Evolutionary conservation across 768 basidiomycete genomes (phyloP).

Genomic region (Suillus clintonianus): DNA sequence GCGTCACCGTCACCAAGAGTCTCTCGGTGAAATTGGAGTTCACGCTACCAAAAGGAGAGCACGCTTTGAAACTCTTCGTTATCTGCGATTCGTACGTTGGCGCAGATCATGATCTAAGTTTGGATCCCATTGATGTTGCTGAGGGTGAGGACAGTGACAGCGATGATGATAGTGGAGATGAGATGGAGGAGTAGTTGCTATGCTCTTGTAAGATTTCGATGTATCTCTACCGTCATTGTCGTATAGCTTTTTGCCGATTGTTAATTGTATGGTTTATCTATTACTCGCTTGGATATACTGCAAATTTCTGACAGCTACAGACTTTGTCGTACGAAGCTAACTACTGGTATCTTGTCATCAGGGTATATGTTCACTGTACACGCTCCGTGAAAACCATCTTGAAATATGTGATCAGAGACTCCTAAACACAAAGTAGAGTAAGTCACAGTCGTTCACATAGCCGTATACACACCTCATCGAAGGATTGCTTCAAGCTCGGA

Average conservation of each 20-base stretch:
- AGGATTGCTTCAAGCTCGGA: background rate
- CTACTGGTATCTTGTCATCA: background rate
- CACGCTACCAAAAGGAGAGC: constrained; percentile 80
- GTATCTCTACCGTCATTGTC: background rate
- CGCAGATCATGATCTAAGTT: constrained; percentile 87
- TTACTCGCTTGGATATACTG: background rate
- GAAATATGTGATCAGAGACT: background rate
- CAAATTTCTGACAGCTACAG: background rate
- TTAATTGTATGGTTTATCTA: background rate
- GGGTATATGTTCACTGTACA: background rate
- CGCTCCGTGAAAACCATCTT: background rate
- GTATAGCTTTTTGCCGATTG: background rate
- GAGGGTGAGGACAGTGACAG: constrained; percentile 89
- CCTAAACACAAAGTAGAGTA: background rate
- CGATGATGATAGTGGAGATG: constrained; percentile 71
- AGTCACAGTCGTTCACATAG: background rate
- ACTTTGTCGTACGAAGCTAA: background rate
- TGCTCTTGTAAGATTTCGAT: background rate
- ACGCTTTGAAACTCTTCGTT: constrained; percentile 82
- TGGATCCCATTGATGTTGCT: constrained; percentile 83
- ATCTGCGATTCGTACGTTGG: constrained; percentile 93
- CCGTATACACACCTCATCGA: background rate
- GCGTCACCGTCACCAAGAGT: constrained; percentile 74
- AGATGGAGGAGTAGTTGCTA: constrained; percentile 50
- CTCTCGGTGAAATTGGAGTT: constrained; percentile 90